phyloP scores from a whole-genome alignment of 257 asterid genomes.

The Solanum gandarillasii region DNA sequence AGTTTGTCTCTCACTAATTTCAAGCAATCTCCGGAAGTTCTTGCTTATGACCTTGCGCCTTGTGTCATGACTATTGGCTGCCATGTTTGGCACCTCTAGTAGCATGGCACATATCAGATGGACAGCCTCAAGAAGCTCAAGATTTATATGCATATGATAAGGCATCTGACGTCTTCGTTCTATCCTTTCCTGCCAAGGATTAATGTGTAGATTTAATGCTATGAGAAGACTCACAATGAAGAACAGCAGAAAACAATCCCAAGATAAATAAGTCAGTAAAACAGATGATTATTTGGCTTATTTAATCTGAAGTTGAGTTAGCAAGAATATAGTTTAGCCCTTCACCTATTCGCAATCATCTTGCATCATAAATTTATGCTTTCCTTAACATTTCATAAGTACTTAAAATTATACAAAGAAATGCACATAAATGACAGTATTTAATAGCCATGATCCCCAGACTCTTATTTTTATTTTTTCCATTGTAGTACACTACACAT shows the following conservation, averaged over 20 bases:
- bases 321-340: neutral
- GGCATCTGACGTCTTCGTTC: slow-evolving; percentile 99
- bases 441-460: neutral
- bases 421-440: neutral
- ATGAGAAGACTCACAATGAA: neutral
- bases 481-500: neutral
- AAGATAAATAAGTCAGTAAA: neutral
- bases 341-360: neutral
- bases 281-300: neutral
- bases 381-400: neutral
- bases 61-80: slow-evolving; percentile 74
- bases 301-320: neutral
- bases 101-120: slow-evolving; percentile 85
- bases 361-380: neutral
- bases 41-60: slow-evolving; percentile 77
- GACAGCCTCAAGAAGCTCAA: slow-evolving; percentile 93
- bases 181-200: slow-evolving; percentile 54
- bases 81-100: slow-evolving; percentile 95
- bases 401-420: neutral
- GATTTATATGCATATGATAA: slow-evolving; percentile 93
- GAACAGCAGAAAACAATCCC: neutral
- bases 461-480: neutral
- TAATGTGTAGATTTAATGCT: neutral
- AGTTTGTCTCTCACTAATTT: slow-evolving; percentile 75
- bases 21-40: slow-evolving; percentile 72